These are phyloP conservation scores for Fusarium sp. DNA, from an alignment of 2,329 filamentous ascomycete species.

Conservation along the genomic window DNA sequence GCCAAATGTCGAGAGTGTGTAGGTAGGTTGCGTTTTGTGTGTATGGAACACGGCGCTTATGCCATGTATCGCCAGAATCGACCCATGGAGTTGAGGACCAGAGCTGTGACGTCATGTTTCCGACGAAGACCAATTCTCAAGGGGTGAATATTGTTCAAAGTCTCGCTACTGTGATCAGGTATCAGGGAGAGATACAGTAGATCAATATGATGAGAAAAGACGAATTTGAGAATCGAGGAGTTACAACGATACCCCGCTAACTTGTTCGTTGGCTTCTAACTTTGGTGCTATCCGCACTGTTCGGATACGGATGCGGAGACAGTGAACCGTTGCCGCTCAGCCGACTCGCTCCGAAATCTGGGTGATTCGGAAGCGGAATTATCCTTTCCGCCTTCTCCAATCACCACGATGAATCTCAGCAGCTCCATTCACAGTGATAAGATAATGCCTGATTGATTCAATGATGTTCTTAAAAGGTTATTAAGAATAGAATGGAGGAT, in stretches of 20 bases:
- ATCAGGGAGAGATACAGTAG: fast-evolving
- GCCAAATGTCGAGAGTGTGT: not conserved
- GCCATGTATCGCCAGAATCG: not conserved
- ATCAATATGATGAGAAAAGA: no score
- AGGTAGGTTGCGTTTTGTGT: not conserved
- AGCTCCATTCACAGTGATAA: not conserved
- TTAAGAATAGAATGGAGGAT: not conserved
- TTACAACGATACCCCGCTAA: no score
- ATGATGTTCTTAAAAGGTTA: not conserved
- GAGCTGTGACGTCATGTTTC: not conserved
- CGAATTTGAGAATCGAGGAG: no score
- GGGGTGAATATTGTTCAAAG: fast-evolving
- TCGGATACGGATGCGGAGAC: not conserved
- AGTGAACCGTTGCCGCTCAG: not conserved
- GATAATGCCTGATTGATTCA: not conserved
- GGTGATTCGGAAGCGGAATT: not conserved
- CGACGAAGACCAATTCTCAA: no score
- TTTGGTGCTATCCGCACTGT: not conserved
- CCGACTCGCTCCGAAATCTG: not conserved
- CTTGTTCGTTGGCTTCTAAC: no score
- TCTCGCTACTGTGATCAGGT: fast-evolving
- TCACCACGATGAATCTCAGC: not conserved
- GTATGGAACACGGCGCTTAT: not conserved
- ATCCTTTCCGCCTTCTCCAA: not conserved
- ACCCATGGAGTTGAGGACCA: not conserved